Percentiles rank a stretch among this genome's conserved stretches.
These are phyloP conservation scores for Colletotrichum sansevieriae DNA, from an alignment of 2,329 filamentous ascomycete genomes.

Conservation along the genomic window DNA sequence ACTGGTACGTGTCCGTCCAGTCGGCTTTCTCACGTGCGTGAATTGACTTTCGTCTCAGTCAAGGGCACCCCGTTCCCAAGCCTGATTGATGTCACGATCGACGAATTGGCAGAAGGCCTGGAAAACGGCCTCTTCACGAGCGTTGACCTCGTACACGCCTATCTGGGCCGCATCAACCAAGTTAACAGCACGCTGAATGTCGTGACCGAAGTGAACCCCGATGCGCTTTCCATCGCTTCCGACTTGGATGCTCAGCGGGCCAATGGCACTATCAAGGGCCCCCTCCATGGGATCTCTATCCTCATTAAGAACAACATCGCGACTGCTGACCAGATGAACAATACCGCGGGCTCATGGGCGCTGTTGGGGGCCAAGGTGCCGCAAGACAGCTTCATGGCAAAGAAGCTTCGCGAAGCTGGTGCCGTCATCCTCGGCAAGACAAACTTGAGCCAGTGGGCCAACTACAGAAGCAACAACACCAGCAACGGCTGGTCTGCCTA, in stretches of 20 bases:
- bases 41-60: constrained; percentile 16
- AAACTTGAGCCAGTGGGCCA: constrained; percentile 74
- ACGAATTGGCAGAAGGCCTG: constrained; percentile 50
- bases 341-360: constrained; percentile 69
- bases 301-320: constrained; percentile 76
- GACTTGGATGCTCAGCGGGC: constrained; percentile 50
- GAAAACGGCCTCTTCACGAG: constrained; percentile 51
- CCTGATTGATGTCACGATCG: constrained; percentile 51
- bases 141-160: constrained; percentile 52
- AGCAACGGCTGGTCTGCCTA: constrained; percentile 74
- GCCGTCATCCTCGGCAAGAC: constrained; percentile 74
- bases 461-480: constrained; percentile 68
- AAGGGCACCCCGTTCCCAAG: constrained; percentile 46
- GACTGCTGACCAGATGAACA: constrained; percentile 71
- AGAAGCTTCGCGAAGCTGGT: constrained; percentile 70
- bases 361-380: constrained; percentile 68
- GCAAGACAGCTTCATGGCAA: constrained; percentile 68
- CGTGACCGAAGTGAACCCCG: constrained; percentile 53
- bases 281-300: constrained; percentile 73
- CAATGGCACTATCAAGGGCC: constrained; percentile 49
- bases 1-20: constrained; percentile 20
- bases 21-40: not conserved
- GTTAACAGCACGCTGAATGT: constrained; percentile 47
- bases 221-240: constrained; percentile 50
- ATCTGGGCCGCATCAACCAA: constrained; percentile 46